These are phyloP conservation scores for Tricholoma flavovirens DNA, from an alignment of 768 basidiomycete species.

Conservation along the genomic window DNA sequence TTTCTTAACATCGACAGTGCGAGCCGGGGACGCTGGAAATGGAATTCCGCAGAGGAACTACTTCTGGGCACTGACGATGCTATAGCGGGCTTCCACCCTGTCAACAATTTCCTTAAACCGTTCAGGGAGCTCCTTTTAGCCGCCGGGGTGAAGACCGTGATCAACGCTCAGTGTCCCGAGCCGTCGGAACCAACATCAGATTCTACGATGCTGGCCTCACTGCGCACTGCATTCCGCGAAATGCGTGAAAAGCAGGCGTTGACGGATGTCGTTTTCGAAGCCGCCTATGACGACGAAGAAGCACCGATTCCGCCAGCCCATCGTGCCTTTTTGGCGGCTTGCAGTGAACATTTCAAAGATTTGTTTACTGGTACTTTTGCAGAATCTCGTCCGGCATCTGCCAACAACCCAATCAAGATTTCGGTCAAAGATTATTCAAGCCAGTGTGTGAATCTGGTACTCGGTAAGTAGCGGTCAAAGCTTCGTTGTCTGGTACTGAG, in stretches of 20 bases:
- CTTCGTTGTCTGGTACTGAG: background rate
- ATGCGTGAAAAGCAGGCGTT: conserved; percentile 28
- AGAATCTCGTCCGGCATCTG: conserved; percentile 14
- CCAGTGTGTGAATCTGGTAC: conserved; percentile 18
- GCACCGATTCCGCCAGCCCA: conserved; percentile 28
- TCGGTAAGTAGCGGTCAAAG: conserved; percentile 20
- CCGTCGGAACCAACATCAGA: conserved; percentile 2
- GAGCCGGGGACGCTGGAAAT: conserved; percentile 29
- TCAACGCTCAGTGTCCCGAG: conserved; percentile 14
- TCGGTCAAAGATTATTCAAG: conserved; percentile 11
- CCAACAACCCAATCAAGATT: conserved; percentile 10
- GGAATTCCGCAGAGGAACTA: conserved; percentile 32
- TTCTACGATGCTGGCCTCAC: conserved; percentile 15
- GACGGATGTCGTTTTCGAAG: conserved; percentile 32
- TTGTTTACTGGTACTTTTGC: conserved; percentile 20
- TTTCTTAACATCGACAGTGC: conserved; percentile 46
- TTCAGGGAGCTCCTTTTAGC: conserved; percentile 28
- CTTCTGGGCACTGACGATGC: conserved; percentile 31
- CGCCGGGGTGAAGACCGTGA: conserved; percentile 26
- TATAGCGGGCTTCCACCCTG: conserved; percentile 22
- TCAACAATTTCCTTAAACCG: conserved; percentile 28
- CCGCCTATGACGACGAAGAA: conserved; percentile 12
- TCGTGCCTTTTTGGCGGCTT: conserved; percentile 32
- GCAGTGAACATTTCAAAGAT: conserved; percentile 26
- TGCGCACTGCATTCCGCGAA: conserved; percentile 21